Evolutionary conservation across 1,284 basidiomycete species (phyloP).

Genomic region (Apiotrichum gracile): DNA sequence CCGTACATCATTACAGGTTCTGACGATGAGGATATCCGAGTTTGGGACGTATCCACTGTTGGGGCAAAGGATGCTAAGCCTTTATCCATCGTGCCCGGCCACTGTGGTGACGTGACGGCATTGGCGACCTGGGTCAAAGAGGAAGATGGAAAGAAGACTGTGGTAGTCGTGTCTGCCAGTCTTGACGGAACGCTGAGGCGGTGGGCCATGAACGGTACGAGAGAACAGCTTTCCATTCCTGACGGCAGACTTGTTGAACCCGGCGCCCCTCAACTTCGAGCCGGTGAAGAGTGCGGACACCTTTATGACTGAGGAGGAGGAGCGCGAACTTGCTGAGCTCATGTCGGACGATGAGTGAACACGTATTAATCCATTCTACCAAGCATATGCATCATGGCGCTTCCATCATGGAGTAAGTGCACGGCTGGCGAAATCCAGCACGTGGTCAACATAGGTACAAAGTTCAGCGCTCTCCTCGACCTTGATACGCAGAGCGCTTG

Average conservation of each 20-base stretch:
- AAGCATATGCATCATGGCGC: too few species aligned
- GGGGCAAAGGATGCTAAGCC: slow-evolving; percentile 36
- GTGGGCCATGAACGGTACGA: slow-evolving; percentile 70
- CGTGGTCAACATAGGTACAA: slow-evolving; percentile 26
- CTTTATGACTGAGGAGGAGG: slow-evolving; percentile 45
- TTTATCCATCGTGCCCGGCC: slow-evolving; percentile 62
- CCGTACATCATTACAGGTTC: slow-evolving; percentile 59
- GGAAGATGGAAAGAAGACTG: slow-evolving; percentile 47
- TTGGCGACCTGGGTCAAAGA: slow-evolving; percentile 64
- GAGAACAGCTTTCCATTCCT: too few species aligned
- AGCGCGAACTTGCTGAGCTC: slow-evolving; percentile 65
- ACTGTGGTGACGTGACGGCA: slow-evolving; percentile 77
- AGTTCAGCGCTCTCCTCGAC: slow-evolving; percentile 20
- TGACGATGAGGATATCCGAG: slow-evolving; percentile 70
- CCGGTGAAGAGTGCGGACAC: slow-evolving; percentile 14
- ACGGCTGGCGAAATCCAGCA: slow-evolving; percentile 7
- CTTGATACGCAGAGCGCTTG: slow-evolving; percentile 17
- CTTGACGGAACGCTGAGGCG: slow-evolving; percentile 77
- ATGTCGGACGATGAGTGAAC: slow-evolving; percentile 54
- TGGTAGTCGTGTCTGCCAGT: slow-evolving; percentile 65
- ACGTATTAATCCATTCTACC: neutral
- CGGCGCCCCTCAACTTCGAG: slow-evolving; percentile 26
- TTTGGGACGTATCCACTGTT: slow-evolving; percentile 52
- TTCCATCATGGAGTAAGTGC: neutral
- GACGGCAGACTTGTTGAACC: too few species aligned